These are phyloP conservation scores for Ophiostoma ips DNA, from an alignment of 2,329 filamentous ascomycete genomes.

Conservation along the genomic window DNA sequence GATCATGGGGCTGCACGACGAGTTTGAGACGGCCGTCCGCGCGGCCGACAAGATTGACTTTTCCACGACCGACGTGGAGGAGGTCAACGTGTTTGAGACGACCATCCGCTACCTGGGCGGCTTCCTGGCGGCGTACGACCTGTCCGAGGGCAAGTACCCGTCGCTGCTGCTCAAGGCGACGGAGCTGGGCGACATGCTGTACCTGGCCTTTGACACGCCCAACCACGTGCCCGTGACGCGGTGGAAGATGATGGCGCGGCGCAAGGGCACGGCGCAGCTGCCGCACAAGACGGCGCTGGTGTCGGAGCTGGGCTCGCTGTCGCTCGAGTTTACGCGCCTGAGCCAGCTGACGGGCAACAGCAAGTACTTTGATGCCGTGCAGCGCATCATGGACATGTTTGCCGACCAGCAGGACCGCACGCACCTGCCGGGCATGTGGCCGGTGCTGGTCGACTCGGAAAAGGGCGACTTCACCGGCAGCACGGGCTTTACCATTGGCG, in stretches of 20 bases:
- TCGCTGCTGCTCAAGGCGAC: slow-evolving; percentile 34
- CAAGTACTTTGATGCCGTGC: slow-evolving; percentile 47
- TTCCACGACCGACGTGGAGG: slow-evolving; percentile 21
- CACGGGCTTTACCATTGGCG: slow-evolving; percentile 41
- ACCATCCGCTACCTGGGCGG: slow-evolving; percentile 59
- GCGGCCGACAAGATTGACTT: slow-evolving; percentile 45
- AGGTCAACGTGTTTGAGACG: slow-evolving; percentile 46
- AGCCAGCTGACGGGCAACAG: slow-evolving; percentile 46
- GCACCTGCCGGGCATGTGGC: slow-evolving; percentile 48
- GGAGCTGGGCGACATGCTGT: slow-evolving; percentile 40
- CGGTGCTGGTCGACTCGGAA: slow-evolving; percentile 35
- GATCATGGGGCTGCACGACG: slow-evolving; percentile 54
- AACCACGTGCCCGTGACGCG: slow-evolving; percentile 36
- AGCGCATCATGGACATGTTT: slow-evolving; percentile 42
- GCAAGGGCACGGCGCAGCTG: background rate
- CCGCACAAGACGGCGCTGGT: slow-evolving; percentile 16
- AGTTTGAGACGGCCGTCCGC: slow-evolving; percentile 50
- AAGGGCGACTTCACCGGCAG: slow-evolving; percentile 43
- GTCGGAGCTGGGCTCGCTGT: slow-evolving; percentile 42
- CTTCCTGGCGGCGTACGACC: slow-evolving; percentile 52
- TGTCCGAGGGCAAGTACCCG: slow-evolving; percentile 30
- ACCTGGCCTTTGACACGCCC: slow-evolving; percentile 39
- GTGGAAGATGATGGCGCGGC: slow-evolving; percentile 26
- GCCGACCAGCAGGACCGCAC: slow-evolving; percentile 39
- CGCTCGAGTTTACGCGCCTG: slow-evolving; percentile 48